Base-by-base conservation (phyloP, 192 early-diverging fungal species). In the Backusella parvicylindrica region DNA sequence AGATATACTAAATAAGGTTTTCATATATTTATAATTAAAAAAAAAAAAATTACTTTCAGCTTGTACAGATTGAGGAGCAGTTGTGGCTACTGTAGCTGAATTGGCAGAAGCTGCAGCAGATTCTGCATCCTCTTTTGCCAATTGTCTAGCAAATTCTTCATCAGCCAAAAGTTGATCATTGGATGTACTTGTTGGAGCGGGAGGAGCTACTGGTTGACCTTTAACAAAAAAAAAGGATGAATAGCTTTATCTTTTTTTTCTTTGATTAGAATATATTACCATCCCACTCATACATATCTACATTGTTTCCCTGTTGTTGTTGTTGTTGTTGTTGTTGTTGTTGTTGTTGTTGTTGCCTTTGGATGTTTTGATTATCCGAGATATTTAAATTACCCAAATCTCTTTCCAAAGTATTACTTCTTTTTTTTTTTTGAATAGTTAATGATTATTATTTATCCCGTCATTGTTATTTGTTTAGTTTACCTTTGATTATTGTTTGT, bases 71-170 rank as follows among this genome's bases (percentile, higher is more conserved):
- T 71, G 70, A 18, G 28, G 28, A 26, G 49, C 43, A 32, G 70
- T 28, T 53, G 26, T 53, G 21, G 21, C 31, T 2, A 37, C 36
- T 16, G 13, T 16, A 36, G 21, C 18, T 47, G 26, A 30, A 30
- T 40, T 13, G 3, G 1, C 13, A 47, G 28, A 16, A 70, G 40
- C 68, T 11, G 11, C 68, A 5, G 28, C 41, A 47, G 38, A 4
- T 11, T 70, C 68, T 36, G 37, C 50, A 21, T 72, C 76, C 33
- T 72, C 70, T 56, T 9, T 53, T 11, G 86, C 86, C 67, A 88
- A 64, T 23, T 75, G 79, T 31, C 85, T 82, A 43, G 86, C 86
- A 73, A 83, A 82, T 66, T 88, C 86, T 67, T 88, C 86, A 47
- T 88, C 86, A 18, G 79, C 75, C 26, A 71, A 64, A 49, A 88